These are phyloP conservation scores for Lobosporangium transversale DNA, from an alignment of 192 early-diverging fungal species.

Conservation along the genomic window DNA sequence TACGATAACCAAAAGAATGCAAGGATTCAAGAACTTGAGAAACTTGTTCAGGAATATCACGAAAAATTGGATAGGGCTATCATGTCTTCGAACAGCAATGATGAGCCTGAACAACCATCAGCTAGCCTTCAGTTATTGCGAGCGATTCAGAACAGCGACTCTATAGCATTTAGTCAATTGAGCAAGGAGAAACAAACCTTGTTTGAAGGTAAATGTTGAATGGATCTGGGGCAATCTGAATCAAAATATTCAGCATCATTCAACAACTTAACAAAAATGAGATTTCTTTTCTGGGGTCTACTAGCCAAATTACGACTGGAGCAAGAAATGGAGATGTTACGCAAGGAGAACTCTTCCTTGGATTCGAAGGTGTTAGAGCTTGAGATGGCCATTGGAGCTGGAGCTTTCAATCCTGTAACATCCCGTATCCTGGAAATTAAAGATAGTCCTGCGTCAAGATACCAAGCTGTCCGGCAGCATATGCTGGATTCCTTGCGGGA, in stretches of 20 bases:
- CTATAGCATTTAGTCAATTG: constrained; percentile 12
- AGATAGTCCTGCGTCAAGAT: constrained; percentile 77
- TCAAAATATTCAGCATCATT: no score
- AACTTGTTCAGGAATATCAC: constrained; percentile 67
- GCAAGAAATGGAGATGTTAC: constrained; percentile 28
- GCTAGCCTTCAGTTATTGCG: constrained; percentile 8
- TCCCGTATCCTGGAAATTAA: constrained; percentile 77
- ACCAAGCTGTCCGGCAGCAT: constrained; percentile 74
- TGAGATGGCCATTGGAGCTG: constrained; percentile 71
- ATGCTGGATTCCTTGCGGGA: constrained; percentile 70
- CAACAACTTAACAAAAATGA: not conserved
- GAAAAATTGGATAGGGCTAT: constrained; percentile 35
- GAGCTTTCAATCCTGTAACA: constrained; percentile 66
- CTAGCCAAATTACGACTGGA: constrained; percentile 18
- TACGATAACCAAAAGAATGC: constrained; percentile 68
- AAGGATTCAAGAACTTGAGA: constrained; percentile 71
- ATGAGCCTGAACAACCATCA: not conserved
- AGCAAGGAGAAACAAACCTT: constrained; percentile 19
- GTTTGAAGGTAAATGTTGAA: constrained; percentile 20
- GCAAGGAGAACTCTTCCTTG: constrained; percentile 54
- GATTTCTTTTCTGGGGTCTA: not conserved
- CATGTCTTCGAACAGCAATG: not conserved
- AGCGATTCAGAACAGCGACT: constrained; percentile 3
- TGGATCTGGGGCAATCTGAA: no score
- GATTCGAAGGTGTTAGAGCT: constrained; percentile 65